Base-by-base conservation (phyloP, 31 red algal genomes). In the Asparagopsis taxiformis region DNA sequence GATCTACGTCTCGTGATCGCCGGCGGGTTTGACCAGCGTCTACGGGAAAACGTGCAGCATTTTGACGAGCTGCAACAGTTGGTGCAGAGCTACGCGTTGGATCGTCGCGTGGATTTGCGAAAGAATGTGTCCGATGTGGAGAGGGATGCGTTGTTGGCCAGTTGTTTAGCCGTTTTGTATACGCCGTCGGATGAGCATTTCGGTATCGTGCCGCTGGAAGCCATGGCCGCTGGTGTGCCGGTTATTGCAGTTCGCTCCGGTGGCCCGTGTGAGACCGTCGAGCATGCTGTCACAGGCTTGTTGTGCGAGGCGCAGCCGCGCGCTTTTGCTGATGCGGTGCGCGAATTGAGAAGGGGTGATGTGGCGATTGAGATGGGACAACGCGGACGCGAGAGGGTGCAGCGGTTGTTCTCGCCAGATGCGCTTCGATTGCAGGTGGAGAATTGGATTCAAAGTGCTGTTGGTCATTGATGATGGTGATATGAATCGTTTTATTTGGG, bases 131-230 rank as follows among this genome's bases (percentile, higher is more conserved):
- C 75, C 11, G 95, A 94, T 64, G 54, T 43, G 19, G 19, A 54
- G 26, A 51, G 91, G 24, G 51, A 21, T 23, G 51, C 63, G 33
- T 51, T 94, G 28, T 33, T 98, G 13, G 51, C 21, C 1, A 30
- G 28, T 23, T 54, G 77, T 38, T 56, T 74, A 4, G 77, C 55
- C 19, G 69, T 98, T 29, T 34, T 94, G 57, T 98, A 98, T 58
- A 94, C 95, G 1, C 95, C 95, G 31, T 29, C 82, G 3, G 36
- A 75, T 8, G 95, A 98, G 59, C 95, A 98, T 68, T 98, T 98
- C 49, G 95, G 95, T 32, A 98, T 98, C 62, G 95, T 98, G 39
- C 95, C 95, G 31, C 61, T 98, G 16, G 91, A 98, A 68, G 95
- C 95, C 35, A 94, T 94, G 91, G 63, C 77, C 24, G 87, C 72